These are phyloP conservation scores for Akanthomyces dipterigenus DNA, from an alignment of 2,329 filamentous ascomycete species.

Conservation along the genomic window DNA sequence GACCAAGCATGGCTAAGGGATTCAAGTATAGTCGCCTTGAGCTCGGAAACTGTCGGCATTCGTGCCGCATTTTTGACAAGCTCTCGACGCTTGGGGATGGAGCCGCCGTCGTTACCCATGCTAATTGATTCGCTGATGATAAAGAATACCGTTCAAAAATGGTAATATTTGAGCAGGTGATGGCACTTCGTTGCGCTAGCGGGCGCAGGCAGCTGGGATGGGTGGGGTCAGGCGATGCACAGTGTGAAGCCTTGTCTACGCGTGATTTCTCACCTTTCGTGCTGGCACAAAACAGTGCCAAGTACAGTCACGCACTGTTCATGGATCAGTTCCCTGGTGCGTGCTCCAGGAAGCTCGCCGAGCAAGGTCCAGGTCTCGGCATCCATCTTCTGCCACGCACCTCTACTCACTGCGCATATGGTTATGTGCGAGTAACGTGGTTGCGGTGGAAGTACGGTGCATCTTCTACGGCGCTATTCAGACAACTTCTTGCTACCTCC, in stretches of 20 bases:
- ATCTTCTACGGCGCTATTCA: not conserved
- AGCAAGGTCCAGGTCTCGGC: not conserved
- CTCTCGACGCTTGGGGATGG: constrained; percentile 90
- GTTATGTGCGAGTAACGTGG: not conserved
- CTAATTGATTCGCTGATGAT: constrained; percentile 9
- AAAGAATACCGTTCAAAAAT: not conserved
- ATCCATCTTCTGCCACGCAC: constrained; percentile 1
- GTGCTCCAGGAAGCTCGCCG: not conserved
- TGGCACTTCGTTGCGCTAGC: not conserved
- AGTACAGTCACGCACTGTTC: not conserved
- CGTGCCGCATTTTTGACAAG: constrained; percentile 91
- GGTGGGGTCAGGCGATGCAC: constrained; percentile 4
- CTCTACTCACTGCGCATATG: not conserved
- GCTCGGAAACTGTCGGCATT: constrained; percentile 70
- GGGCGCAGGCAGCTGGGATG: not conserved
- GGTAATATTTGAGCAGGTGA: not conserved
- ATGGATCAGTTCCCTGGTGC: not conserved
- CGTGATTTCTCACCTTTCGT: no score
- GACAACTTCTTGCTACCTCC: not conserved
- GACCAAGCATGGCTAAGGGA: constrained; percentile 82
- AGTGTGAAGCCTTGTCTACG: not conserved
- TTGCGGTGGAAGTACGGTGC: not conserved
- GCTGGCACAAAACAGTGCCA: not conserved
- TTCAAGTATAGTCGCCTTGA: constrained; percentile 84
- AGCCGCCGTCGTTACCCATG: constrained; percentile 98